Percentiles rank a stretch among this genome's conserved stretches.
Evolutionary conservation across 192 early-diverging fungal species (phyloP).

Genomic region (Coemansia sp.): DNA sequence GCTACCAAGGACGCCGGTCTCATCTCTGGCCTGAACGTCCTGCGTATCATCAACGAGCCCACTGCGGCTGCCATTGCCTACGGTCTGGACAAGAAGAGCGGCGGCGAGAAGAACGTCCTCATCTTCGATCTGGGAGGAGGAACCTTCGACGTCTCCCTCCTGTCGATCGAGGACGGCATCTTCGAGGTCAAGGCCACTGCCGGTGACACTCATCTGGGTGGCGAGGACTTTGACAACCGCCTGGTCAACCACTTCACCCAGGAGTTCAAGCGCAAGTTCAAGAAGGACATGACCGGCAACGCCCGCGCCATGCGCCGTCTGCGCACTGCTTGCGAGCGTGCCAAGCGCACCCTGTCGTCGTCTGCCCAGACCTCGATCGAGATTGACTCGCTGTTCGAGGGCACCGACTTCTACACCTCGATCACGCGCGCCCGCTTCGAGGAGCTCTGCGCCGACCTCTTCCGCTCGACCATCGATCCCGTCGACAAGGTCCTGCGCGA

Average conservation of each 20-base stretch:
- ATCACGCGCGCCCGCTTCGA: constrained; percentile 99
- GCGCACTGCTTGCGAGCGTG: constrained; percentile 95
- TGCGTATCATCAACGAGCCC: constrained; percentile 99
- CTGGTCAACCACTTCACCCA: constrained; percentile 91
- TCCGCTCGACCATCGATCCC: constrained; percentile 91
- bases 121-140: constrained; percentile 98
- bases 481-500: constrained; percentile 96
- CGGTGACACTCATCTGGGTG: constrained; percentile 98
- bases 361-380: constrained; percentile 92
- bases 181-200: constrained; percentile 99
- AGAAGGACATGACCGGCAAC: constrained; percentile 83
- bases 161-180: constrained; percentile 96
- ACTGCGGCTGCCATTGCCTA: constrained; percentile 99
- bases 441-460: constrained; percentile 96
- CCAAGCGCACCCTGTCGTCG: constrained; percentile 94
- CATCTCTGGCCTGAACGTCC: constrained; percentile 94
- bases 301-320: constrained; percentile 94
- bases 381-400: constrained; percentile 96
- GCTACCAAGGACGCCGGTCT: constrained; percentile 99
- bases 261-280: constrained; percentile 98
- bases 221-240: constrained; percentile 99
- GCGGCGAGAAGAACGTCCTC: constrained; percentile 87
- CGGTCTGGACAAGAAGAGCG: constrained; percentile 94
- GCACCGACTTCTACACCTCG: constrained; percentile 96
- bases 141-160: constrained; percentile 97